A percentile compares a stretch with the other conserved stretches of the same genome.
These are phyloP conservation scores for Rhodotorula sp. DNA, from an alignment of 1,284 basidiomycete genomes.

Conservation along the genomic window DNA sequence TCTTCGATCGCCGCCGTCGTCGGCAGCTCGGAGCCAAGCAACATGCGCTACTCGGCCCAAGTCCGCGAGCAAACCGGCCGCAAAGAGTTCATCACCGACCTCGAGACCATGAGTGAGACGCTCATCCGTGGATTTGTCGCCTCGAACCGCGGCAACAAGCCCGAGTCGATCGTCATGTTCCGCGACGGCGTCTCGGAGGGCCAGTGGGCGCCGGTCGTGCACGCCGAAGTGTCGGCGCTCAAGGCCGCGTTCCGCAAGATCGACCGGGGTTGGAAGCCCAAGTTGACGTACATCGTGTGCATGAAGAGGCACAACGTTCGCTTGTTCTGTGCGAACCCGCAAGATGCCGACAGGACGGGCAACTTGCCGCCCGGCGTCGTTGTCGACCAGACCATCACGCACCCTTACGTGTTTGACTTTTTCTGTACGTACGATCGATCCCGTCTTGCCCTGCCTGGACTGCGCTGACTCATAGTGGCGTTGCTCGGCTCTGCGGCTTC, in stretches of 20 bases:
- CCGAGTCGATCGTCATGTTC: conserved; percentile 25
- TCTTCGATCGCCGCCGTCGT: conserved; percentile 55
- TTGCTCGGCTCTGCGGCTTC: no score
- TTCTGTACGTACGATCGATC: conserved; percentile 45
- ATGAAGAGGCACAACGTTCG: conserved; percentile 52
- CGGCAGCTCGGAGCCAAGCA: conserved; percentile 40
- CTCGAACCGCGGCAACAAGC: conserved; percentile 44
- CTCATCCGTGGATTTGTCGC: conserved; percentile 45
- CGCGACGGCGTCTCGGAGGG: conserved; percentile 55
- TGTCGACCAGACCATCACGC: conserved; percentile 51
- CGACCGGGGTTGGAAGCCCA: conserved; percentile 47
- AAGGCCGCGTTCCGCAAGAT: conserved; percentile 43
- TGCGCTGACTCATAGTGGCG: not conserved
- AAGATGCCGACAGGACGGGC: conserved; percentile 49
- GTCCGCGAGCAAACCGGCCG: conserved; percentile 53
- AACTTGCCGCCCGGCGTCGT: conserved; percentile 49
- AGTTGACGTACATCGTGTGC: conserved; percentile 51
- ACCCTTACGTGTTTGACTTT: conserved; percentile 53
- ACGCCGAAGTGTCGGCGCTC: conserved; percentile 50
- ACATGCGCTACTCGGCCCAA: conserved; percentile 46
- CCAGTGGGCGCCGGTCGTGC: conserved; percentile 52
- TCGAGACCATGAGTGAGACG: conserved; percentile 43
- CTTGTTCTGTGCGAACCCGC: conserved; percentile 49
- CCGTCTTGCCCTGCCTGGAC: no score
- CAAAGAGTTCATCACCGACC: conserved; percentile 48